Evolutionary conservation across 2,329 filamentous ascomycete genomes (phyloP).

Genomic region (Verticillium longisporum): DNA sequence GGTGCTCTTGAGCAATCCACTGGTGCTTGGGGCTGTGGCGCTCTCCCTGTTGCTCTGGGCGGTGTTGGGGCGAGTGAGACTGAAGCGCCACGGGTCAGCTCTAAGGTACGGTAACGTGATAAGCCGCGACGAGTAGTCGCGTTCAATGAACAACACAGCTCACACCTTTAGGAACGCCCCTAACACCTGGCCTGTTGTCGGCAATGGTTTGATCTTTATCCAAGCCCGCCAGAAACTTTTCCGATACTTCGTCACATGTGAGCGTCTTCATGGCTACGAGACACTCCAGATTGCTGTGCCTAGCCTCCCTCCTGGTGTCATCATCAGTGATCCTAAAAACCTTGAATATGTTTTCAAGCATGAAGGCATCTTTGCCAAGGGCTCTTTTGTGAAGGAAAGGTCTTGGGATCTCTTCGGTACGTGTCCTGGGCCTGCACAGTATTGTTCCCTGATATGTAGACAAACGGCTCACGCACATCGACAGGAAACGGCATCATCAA

Average conservation of each 20-base stretch:
- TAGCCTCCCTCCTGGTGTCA: conserved; percentile 53
- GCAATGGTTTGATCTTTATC: conserved; percentile 56
- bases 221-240: conserved; percentile 54
- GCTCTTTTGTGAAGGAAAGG: conserved; percentile 52
- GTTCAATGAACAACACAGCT: not conserved
- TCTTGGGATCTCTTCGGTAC: conserved; percentile 54
- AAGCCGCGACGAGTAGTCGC: not conserved
- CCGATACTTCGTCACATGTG: conserved; percentile 54
- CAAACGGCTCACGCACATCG: no score
- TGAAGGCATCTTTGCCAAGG: conserved; percentile 54
- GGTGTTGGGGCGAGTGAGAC: not conserved
- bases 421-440: not conserved
- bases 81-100: conserved; percentile 19
- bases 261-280: conserved; percentile 48
- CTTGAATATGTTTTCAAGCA: conserved; percentile 57
- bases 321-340: conserved; percentile 55
- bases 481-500: conserved; percentile 59
- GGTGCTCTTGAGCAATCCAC: not conserved
- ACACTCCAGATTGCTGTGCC: conserved; percentile 58
- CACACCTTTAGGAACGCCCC: conserved; percentile 33
- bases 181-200: conserved; percentile 46
- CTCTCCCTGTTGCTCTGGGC: not conserved
- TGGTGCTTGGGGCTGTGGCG: not conserved
- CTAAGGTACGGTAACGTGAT: conserved; percentile 18
- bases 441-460: not conserved